Conservation (phyloP, 2,329 filamentous ascomycete genomes). For the Fusarium denticulatum region DNA sequence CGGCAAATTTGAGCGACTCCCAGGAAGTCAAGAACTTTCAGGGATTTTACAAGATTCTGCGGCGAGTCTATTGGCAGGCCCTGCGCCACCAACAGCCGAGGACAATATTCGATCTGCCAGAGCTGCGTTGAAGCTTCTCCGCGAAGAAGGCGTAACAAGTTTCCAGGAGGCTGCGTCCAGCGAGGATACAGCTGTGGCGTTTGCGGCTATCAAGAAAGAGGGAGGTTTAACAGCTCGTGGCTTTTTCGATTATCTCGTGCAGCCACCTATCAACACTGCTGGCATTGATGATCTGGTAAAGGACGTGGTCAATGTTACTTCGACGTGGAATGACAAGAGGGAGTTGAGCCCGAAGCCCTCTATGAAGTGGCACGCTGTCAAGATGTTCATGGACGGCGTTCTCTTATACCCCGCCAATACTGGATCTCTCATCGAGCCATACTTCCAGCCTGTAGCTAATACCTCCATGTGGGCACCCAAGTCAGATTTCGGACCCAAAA, state of each 20-base stretch:
- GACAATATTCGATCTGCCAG: not conserved
- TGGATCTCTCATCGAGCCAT: not conserved
- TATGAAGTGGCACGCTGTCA: not conserved
- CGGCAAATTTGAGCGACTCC: not conserved
- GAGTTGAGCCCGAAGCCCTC: not conserved
- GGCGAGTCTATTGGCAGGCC: not conserved
- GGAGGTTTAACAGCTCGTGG: not conserved
- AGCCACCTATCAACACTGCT: not conserved
- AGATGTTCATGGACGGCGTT: not conserved
- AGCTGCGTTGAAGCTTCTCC: not conserved
- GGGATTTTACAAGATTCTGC: not conserved
- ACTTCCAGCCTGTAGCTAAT: not conserved
- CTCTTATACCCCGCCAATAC: not conserved
- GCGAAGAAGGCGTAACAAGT: not conserved
- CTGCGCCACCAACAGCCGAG: accelerated
- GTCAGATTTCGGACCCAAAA: not conserved
- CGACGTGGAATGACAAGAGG: not conserved
- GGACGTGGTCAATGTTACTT: not conserved
- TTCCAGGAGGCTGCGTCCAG: not conserved
- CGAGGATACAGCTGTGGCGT: not conserved
- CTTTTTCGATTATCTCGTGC: not conserved
- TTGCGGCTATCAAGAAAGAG: not conserved
- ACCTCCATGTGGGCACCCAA: not conserved
- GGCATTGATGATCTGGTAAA: not conserved
- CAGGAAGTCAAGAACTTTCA: not conserved